These are phyloP conservation scores for Globisporangium iwayamae DNA, from an alignment of 352 stramenopile species.

Conservation along the genomic window DNA sequence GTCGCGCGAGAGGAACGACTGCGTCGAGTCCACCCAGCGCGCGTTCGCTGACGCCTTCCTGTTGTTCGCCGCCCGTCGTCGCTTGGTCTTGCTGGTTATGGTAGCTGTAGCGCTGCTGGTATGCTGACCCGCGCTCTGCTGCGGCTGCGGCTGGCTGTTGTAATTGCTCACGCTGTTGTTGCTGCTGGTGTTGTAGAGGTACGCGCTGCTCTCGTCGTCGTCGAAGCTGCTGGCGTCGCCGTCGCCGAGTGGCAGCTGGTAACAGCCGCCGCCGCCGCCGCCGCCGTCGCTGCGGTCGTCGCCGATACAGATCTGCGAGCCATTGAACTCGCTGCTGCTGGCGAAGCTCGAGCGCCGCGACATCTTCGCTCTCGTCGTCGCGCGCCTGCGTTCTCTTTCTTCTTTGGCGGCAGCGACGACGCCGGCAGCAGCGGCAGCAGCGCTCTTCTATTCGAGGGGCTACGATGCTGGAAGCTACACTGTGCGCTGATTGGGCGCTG, in stretches of 20 bases:
- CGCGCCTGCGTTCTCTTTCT: neutral
- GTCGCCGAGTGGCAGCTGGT: slow-evolving; percentile 3
- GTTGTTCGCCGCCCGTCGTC: neutral
- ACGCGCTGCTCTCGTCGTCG: slow-evolving; percentile 2
- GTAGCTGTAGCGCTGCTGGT: neutral
- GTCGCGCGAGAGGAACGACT: slow-evolving; percentile 14
- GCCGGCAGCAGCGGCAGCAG: neutral
- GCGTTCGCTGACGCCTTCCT: neutral
- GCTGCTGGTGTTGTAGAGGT: neutral
- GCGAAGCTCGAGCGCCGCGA: neutral
- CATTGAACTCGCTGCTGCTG: neutral
- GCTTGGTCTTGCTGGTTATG: neutral
- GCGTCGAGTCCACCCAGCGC: slow-evolving; percentile 9
- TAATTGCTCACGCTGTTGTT: neutral
- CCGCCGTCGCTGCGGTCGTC: neutral
- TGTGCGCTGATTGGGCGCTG: too few relatives aligned
- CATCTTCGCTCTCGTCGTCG: neutral
- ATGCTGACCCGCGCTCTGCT: neutral
- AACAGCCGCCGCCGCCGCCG: neutral
- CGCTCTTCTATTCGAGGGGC: neutral
- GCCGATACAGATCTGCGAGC: slow-evolving; percentile 1
- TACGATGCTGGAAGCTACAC: too few relatives aligned
- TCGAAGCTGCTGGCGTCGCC: neutral
- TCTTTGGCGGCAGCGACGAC: too few relatives aligned
- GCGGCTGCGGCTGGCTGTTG: neutral